These are phyloP conservation scores for Acanthamoeba castellanii DNA, from an alignment of 208 protist genomes.

Conservation along the genomic window DNA sequence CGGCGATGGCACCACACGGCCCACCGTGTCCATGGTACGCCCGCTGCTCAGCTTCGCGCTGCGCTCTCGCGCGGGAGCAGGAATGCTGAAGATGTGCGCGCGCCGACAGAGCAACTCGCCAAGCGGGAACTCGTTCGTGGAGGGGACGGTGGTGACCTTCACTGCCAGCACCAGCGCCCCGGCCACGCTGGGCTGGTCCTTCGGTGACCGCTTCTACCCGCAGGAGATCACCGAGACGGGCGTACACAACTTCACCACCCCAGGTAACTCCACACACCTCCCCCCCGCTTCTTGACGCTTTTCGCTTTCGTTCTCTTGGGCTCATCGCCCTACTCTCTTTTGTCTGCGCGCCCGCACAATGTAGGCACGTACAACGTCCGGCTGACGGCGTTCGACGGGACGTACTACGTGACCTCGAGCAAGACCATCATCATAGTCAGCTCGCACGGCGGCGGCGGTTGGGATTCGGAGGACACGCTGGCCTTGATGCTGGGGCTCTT, in stretches of 20 bases:
- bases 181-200: conserved; percentile 34
- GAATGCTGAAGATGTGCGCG: background rate
- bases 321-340: background rate
- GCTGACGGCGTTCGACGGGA: conserved; percentile 36
- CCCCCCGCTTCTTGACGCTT: background rate
- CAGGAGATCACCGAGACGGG: background rate
- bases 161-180: background rate
- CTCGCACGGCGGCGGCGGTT: background rate
- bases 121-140: conserved; percentile 18
- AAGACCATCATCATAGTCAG: conserved; percentile 8
- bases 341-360: background rate
- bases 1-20: background rate
- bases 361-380: background rate
- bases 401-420: background rate
- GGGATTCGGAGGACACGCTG: conserved; percentile 18
- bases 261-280: background rate
- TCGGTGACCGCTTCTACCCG: background rate
- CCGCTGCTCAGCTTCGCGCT: background rate
- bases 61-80: background rate
- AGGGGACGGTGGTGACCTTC: background rate
- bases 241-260: background rate
- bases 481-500: conserved; percentile 39
- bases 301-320: conserved; percentile 7
- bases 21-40: conserved; percentile 12
- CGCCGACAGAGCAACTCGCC: conserved; percentile 12